Evolutionary conservation across 768 basidiomycete species (phyloP).

Genomic region (Mycena sanguinolenta): DNA sequence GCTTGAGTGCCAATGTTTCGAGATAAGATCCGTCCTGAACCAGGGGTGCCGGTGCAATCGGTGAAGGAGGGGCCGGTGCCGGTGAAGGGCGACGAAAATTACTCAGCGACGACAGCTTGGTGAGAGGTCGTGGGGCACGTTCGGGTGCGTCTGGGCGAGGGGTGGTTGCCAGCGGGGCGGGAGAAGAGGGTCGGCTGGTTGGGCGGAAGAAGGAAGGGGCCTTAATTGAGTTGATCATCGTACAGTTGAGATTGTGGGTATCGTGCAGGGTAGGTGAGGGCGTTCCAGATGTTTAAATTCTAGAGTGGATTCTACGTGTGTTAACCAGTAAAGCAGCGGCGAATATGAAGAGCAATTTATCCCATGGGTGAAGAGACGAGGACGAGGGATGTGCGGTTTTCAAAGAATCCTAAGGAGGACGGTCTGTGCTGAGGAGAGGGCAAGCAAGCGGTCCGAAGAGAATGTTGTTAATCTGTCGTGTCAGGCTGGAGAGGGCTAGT

Average conservation of each 20-base stretch:
- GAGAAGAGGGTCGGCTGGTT: conserved; percentile 73
- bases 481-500: conserved; percentile 51
- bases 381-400: conserved; percentile 9
- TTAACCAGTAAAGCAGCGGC: conserved; percentile 42
- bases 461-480: conserved; percentile 63
- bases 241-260: conserved; percentile 27
- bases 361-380: conserved; percentile 63
- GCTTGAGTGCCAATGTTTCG: conserved; percentile 79
- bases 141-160: conserved; percentile 61
- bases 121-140: conserved; percentile 63
- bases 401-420: conserved; percentile 75
- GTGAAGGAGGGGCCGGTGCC: conserved; percentile 52
- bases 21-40: conserved; percentile 86
- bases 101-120: conserved; percentile 67
- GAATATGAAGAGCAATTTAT: conserved; percentile 56
- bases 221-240: conserved; percentile 77
- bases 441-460: conserved; percentile 74
- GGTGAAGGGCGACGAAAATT: conserved; percentile 71
- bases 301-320: conserved; percentile 46
- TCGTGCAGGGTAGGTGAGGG: conserved; percentile 34
- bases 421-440: conserved; percentile 76
- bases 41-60: conserved; percentile 58
- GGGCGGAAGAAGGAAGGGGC: conserved; percentile 77
- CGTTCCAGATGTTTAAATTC: conserved; percentile 43
- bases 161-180: conserved; percentile 55